Evolutionary conservation across 306 rosid species (phyloP).

Genomic region (Lathyrus aphaca): DNA sequence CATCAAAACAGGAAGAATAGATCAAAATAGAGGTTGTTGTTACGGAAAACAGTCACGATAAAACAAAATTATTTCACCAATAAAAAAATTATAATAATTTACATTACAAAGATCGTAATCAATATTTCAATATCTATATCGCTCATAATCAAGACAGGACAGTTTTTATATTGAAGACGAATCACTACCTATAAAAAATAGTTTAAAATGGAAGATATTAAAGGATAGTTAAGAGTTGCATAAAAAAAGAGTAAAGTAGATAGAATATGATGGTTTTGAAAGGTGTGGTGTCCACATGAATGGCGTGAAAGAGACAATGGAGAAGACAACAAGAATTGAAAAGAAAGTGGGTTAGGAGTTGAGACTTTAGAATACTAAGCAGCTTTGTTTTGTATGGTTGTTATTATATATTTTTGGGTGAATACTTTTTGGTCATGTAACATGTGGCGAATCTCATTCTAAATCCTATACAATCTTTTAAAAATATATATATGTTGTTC

Average conservation of each 20-base stretch:
- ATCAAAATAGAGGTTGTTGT: neutral
- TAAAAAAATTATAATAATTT: too few relatives aligned
- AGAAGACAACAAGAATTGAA: constrained; percentile 31
- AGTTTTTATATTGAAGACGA: neutral
- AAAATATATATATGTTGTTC: too few relatives aligned
- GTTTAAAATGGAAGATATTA: neutral
- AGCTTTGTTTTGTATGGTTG: constrained; percentile 34
- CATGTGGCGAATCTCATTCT: too few relatives aligned
- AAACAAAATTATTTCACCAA: too few relatives aligned
- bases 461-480: too few relatives aligned
- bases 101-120: too few relatives aligned
- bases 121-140: too few relatives aligned
- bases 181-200: neutral
- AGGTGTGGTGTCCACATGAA: constrained; percentile 40
- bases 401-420: too few relatives aligned
- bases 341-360: constrained; percentile 35
- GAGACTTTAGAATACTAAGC: constrained; percentile 43
- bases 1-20: neutral
- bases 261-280: constrained; percentile 35
- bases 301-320: constrained; percentile 13
- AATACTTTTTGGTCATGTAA: too few relatives aligned
- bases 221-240: neutral
- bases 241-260: constrained; percentile 1
- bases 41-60: too few relatives aligned
- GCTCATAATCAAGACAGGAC: too few relatives aligned